Percentiles rank a stretch among this genome's conserved stretches.
Conservation (phyloP, 164 flowering plant genomes). For the Saururus chinensis region DNA sequence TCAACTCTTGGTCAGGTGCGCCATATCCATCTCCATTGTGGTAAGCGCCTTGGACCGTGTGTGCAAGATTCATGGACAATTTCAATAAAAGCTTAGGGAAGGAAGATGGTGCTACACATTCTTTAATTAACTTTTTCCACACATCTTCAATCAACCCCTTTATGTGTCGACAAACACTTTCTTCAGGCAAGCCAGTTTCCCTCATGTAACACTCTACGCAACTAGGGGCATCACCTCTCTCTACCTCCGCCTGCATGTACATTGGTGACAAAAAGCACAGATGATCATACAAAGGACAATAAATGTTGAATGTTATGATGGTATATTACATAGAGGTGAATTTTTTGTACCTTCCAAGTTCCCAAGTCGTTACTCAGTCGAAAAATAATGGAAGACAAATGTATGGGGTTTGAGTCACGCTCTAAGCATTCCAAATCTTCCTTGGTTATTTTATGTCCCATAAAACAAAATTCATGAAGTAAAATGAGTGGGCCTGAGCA, state of each 20-base stretch:
- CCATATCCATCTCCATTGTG: constrained; percentile 17
- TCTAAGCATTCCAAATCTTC: constrained; percentile 5
- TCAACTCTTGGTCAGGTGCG: not conserved
- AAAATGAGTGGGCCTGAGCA: constrained; percentile 22
- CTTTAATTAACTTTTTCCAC: not conserved
- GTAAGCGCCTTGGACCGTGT: constrained; percentile 9
- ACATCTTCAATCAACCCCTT: not conserved
- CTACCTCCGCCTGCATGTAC: constrained; percentile 2
- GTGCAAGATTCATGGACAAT: not conserved
- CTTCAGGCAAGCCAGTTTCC: constrained; percentile 9
- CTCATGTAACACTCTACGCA: constrained; percentile 13
- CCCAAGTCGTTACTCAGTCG: constrained; percentile 3
- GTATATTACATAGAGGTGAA: too few relatives aligned
- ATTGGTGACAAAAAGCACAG: not conserved
- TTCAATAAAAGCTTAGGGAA: constrained; percentile 2
- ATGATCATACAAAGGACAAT: not conserved
- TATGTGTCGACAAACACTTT: not conserved
- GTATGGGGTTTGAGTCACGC: not conserved
- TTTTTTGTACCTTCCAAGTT: constrained; percentile 3
- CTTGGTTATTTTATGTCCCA: not conserved
- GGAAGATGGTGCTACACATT: not conserved
- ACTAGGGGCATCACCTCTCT: constrained; percentile 14
- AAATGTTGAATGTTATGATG: not conserved
- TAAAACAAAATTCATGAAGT: constrained; percentile 11
- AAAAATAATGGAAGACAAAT: not conserved